Evolutionary conservation across 2,329 filamentous ascomycete species (phyloP).

Genomic region (Xylaria sp.): DNA sequence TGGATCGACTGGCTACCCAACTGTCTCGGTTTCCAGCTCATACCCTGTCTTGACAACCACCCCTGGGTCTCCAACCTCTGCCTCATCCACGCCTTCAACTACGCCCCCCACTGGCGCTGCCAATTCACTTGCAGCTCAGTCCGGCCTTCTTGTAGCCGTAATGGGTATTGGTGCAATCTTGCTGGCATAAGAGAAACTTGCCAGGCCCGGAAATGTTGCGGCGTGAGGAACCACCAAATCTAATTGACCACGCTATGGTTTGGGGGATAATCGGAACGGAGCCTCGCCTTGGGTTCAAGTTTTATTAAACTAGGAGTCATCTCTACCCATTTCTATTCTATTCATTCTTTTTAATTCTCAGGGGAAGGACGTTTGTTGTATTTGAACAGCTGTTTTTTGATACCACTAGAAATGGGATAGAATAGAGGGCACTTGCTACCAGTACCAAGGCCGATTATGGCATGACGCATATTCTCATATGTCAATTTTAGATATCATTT

Average conservation of each 20-base stretch:
- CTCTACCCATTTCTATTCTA: constrained; percentile 27
- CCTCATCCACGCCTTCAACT: constrained; percentile 31
- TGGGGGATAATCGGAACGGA: not conserved
- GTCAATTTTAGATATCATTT: constrained; percentile 34
- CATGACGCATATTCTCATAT: constrained; percentile 40
- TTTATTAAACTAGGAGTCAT: constrained; percentile 1
- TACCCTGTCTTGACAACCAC: constrained; percentile 34
- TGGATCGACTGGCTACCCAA: constrained; percentile 42
- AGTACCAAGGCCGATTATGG: constrained; percentile 21
- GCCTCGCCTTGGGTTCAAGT: constrained; percentile 11
- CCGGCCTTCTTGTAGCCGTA: constrained; percentile 43
- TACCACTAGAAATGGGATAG: constrained; percentile 31
- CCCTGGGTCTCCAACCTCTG: constrained; percentile 27
- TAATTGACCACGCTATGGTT: not conserved
- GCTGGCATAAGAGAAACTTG: constrained; percentile 37
- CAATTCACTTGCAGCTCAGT: constrained; percentile 40
- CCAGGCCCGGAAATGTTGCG: not conserved
- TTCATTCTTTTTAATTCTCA: constrained; percentile 31
- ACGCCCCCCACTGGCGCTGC: constrained; percentile 39
- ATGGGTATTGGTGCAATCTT: constrained; percentile 45
- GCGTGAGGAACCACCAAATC: not conserved
- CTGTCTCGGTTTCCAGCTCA: constrained; percentile 36
- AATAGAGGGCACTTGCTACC: constrained; percentile 22
- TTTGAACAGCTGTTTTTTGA: constrained; percentile 27
- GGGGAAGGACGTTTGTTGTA: constrained; percentile 37